Evolutionary conservation across 371 early-diverging fungal species (phyloP), one percentile per base, ranked within the genome.

Genomic region (Mortierella sp.): DNA sequence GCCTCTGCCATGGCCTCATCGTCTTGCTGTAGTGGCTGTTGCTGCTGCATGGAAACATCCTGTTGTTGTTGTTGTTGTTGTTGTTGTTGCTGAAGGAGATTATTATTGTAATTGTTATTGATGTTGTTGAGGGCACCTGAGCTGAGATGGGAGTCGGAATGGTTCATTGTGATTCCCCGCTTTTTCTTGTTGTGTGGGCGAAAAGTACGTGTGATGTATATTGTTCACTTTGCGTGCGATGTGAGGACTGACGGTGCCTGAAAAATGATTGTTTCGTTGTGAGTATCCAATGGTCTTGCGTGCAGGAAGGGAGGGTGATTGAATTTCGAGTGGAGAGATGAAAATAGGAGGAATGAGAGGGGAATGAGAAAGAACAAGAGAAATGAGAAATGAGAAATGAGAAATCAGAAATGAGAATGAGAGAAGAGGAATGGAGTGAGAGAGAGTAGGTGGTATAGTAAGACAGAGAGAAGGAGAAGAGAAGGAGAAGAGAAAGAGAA

Each of bases 1-100:
- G 91, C 78, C 45, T 91, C 91, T 9, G 84, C 44, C 19, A 73
- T 65, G 5, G 84, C 77, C 10, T 80, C 77, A 31, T 80, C 73
- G 21, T 55, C 55, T 42, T 77, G 73, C 11, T 77, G 76, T 42
- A 63, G 70, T 19, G 72, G 76, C 57, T 79, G 28, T 26, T 57
- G 42, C 71, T 75, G 68, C 47, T 72, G 72, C 10, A 6, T n/a
- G n/a, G 55, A 9, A 55, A n/a, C 9, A n/a, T 55, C 55, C n/a
- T 55, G 55, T 19, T 55, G 55, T 19, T 24, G 65, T 10, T 65
- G 63, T 21, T 24, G 65, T 10, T 65, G 63, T 21, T 58, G 79
- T 8, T 74, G 75, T 14, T 75, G 78, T 8, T 57, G 77, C 8
- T 55, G 57, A 63, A 16, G 13, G 21, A 24, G 24, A 38, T 26